These are phyloP conservation scores for Diaporthe caulivora DNA, from an alignment of 2,329 filamentous ascomycete species.

Conservation along the genomic window DNA sequence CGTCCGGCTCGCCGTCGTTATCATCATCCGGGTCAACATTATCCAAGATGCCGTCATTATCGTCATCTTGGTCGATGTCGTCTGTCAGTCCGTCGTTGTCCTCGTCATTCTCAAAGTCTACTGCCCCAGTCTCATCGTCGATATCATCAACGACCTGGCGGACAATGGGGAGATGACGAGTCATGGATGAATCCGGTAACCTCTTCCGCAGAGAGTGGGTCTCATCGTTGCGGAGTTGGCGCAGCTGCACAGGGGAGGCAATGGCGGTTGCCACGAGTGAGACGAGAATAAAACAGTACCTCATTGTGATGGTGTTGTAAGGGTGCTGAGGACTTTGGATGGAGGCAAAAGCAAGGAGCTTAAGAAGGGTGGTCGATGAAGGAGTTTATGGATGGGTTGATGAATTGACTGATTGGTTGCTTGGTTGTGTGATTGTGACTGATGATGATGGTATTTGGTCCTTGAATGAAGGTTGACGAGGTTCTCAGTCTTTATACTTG, in stretches of 20 bases:
- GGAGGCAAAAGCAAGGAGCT: not conserved
- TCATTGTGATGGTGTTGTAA: not conserved
- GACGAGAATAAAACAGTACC: slow-evolving; percentile 3
- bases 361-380: no score
- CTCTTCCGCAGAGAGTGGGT: not conserved
- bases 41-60: not conserved
- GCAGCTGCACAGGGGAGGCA: slow-evolving; percentile 4
- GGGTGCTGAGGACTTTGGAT: not conserved
- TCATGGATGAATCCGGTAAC: not conserved
- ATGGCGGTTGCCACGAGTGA: slow-evolving; percentile 12
- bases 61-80: not conserved
- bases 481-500: not conserved
- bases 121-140: not conserved
- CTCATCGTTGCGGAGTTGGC: slow-evolving; percentile 6
- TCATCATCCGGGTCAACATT: not conserved
- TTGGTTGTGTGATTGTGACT: not conserved
- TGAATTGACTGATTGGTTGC: not conserved
- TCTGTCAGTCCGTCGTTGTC: not conserved
- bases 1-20: slow-evolving; percentile 9
- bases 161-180: not conserved
- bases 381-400: not conserved
- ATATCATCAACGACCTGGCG: not conserved
- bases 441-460: not conserved
- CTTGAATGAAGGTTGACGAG: not conserved
- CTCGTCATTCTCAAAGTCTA: slow-evolving; percentile 3